These are phyloP conservation scores for Polyporus tsugae DNA, from an alignment of 1,284 basidiomycete species.

Conservation along the genomic window DNA sequence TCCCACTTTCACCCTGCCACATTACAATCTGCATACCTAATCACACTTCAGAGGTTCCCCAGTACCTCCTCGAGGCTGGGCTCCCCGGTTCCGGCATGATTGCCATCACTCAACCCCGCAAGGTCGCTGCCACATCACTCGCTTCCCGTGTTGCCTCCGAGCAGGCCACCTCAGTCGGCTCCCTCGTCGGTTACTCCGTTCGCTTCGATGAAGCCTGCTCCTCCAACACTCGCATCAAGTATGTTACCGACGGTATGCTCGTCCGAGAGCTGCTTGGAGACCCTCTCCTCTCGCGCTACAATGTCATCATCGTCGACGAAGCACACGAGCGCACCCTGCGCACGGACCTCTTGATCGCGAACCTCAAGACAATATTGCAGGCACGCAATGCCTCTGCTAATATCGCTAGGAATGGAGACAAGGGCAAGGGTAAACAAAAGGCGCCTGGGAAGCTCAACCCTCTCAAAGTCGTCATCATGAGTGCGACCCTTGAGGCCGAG, in stretches of 20 bases:
- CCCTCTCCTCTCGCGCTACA: constrained; percentile 83
- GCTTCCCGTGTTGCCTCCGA: constrained; percentile 91
- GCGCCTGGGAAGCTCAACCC: constrained; percentile 47
- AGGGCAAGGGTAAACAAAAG: constrained; percentile 37
- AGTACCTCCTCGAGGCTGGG: constrained; percentile 85
- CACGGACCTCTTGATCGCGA: constrained; percentile 94
- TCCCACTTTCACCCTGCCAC: not conserved
- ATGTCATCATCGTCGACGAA: constrained; percentile 94
- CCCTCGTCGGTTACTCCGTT: constrained; percentile 91
- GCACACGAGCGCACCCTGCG: constrained; percentile 96
- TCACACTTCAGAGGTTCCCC: constrained; percentile 76
- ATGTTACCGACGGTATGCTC: constrained; percentile 97
- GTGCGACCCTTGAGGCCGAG: constrained; percentile 94
- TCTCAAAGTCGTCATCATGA: constrained; percentile 96
- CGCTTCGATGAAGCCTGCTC: constrained; percentile 91
- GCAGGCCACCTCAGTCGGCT: constrained; percentile 75
- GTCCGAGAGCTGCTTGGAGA: constrained; percentile 89
- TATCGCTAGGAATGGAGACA: constrained; percentile 45
- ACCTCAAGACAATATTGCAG: constrained; percentile 87
- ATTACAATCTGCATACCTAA: not conserved
- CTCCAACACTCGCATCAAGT: constrained; percentile 86
- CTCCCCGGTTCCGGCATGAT: constrained; percentile 73
- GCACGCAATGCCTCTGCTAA: constrained; percentile 62
- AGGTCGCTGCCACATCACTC: constrained; percentile 94
- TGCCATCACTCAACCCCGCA: constrained; percentile 92